Evolutionary conservation across 176 grass and related monocot genomes (phyloP), one percentile per base, ranked within the genome.

Genomic region (Rhipidocladum racemiflorum): DNA sequence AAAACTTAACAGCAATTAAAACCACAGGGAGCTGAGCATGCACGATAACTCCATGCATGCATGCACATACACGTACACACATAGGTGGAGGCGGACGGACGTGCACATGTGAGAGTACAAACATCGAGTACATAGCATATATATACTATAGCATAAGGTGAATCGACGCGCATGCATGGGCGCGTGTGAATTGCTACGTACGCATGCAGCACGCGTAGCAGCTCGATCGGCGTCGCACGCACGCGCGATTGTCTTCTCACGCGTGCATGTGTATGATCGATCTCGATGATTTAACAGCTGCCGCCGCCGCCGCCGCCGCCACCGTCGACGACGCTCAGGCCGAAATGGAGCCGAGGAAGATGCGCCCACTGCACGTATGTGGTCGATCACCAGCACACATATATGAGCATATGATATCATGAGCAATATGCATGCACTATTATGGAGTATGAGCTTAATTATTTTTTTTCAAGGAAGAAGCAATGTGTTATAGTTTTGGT

Each of bases 281-380:
- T 62, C 75, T 63, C 43, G 39, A 32, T 32, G 57, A 46, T 25
- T 28, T 63, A 77, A 32, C 43, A 32, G 57, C 36, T 42, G 25
- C 79, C 27, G 39, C 28, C 29, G 68, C 84, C 18, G 42, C 74
- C 32, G 50, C 65, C 51, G 20, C 85, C 68, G 17, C 66, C 68
- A 12, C 66, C 84, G 6, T 82, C 87, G 12, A 87, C 82, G 6
- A 92, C 71, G 73, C 83, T 92, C 18, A 97, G 83, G 67, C 87
- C 94, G 55, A 90, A 94, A 78, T 97, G 90, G 45, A 97, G 93
- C 39, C 84, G 84, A 84, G 94, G 94, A 65, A 97, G 89, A 88
- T 97, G 94, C 35, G 94, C 94, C 94, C 94, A 97, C 94, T 97
- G 90, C 83, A 88, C 2, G 43, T 24, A 54, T 10, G n/a, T 9